Base-by-base conservation (phyloP, 2,329 filamentous ascomycete species). In the Sclerotinia subarctica region DNA sequence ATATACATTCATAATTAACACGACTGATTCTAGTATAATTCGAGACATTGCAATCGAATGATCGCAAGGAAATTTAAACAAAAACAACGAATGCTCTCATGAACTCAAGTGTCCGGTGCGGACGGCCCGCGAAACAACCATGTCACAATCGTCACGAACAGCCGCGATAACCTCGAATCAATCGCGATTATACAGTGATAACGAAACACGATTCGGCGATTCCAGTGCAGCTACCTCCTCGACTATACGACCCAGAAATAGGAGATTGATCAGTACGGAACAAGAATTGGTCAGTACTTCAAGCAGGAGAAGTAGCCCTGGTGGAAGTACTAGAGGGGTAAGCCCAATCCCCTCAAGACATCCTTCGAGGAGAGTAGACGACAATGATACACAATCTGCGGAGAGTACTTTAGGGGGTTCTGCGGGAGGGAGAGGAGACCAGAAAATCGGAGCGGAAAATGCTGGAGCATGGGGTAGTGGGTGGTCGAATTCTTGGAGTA, bases 311-410 rank as follows among this genome's bases (percentile, higher is more conserved):
- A 81, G 79, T 69, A 67, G 57, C 54, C 65, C 65, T 10, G 77
- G 80, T 52, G 71, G 75, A 21, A 73, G 79, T 32, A 83, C 81
- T 73, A 80, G 83, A 69, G 79, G 79, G 11, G 80, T 78, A 26
- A 85, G 83, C 73, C 84, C 85, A 26, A 80, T 85, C 63, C 83
- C 83, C 8, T 78, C 80, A 10, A 77, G 79, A 66, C 80, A 79
- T 68, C 79, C 74, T n/a, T 76, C 68, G 2, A 59, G 69, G 54
- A 52, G 32, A 26, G 35, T 44, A 26, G 67, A 62, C 24, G 68
- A 54, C 53, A 62, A 66, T 63, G 65, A 60, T 19, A 49, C 11
- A 38, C 59, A 42, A 26, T 57, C 57, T 38, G 32, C 66, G 35
- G 26, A 49, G 24, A 57, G 64, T 46, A 32, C n/a, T 57, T 26